A percentile compares a stretch with the other conserved stretches of the same genome.
Conservation (phyloP, 129 eudicot genomes). For the Flaveria robusta region DNA sequence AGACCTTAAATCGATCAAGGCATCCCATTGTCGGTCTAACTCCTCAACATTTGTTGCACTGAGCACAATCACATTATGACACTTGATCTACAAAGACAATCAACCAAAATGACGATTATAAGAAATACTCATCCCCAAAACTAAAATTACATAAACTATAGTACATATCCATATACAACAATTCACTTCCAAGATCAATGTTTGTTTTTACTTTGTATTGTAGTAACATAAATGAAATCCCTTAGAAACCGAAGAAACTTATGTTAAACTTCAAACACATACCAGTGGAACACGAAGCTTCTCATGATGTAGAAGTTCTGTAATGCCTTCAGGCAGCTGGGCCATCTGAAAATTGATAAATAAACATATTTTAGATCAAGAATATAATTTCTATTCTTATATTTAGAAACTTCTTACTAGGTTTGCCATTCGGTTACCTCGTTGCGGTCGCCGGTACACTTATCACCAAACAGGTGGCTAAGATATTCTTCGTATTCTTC, state of each 20-base stretch:
- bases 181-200: not conserved
- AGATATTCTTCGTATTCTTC: slow-evolving; percentile 94
- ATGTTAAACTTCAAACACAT: slow-evolving; percentile 28
- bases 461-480: slow-evolving; percentile 70
- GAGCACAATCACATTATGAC: slow-evolving; percentile 80
- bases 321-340: slow-evolving; percentile 91
- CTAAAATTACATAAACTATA: not conserved
- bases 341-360: slow-evolving; percentile 72
- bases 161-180: not conserved
- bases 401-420: not conserved
- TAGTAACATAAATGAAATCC: too few species aligned
- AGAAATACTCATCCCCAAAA: not conserved
- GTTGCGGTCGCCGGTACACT: slow-evolving; percentile 75
- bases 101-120: slow-evolving; percentile 18
- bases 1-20: slow-evolving; percentile 55
- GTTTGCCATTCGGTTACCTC: slow-evolving; percentile 52
- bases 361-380: slow-evolving; percentile 8
- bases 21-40: slow-evolving; percentile 74
- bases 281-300: slow-evolving; percentile 86
- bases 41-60: slow-evolving; percentile 73
- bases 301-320: slow-evolving; percentile 85
- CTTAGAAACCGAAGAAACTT: not conserved
- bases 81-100: slow-evolving; percentile 70
- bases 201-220: not conserved
- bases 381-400: not conserved